These are phyloP conservation scores for Favolaschia claudopus DNA, from an alignment of 768 basidiomycete genomes.

Conservation along the genomic window DNA sequence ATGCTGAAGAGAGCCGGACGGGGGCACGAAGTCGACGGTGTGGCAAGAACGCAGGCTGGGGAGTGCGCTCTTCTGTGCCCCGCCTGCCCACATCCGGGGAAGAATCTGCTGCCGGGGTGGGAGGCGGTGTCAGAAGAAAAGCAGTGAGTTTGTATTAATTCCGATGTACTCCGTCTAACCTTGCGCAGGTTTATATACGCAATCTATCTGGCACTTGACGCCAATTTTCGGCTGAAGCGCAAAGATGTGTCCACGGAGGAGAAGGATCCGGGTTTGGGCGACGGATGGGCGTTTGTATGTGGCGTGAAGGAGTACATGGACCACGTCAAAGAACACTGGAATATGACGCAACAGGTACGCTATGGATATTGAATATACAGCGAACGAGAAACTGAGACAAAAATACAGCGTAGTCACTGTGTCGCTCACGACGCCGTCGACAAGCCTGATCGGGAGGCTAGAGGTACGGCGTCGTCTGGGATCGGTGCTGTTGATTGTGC, in stretches of 20 bases:
- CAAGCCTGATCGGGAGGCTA: slow-evolving; percentile 9
- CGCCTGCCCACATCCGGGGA: slow-evolving; percentile 34
- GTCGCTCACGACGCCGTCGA: slow-evolving; percentile 9
- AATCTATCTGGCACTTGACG: slow-evolving; percentile 33
- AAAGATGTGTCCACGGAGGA: slow-evolving; percentile 30
- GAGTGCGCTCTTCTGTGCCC: slow-evolving; percentile 34
- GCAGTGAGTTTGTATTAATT: too few relatives aligned
- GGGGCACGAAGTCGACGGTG: slow-evolving; percentile 26
- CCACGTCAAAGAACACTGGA: neutral
- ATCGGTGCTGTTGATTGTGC: slow-evolving; percentile 29
- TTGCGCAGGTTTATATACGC: slow-evolving; percentile 29
- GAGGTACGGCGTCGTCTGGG: slow-evolving; percentile 23
- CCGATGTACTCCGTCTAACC: too few relatives aligned
- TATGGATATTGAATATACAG: too few relatives aligned
- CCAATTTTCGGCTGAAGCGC: slow-evolving; percentile 37
- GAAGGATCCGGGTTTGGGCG: slow-evolving; percentile 31
- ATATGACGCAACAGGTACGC: neutral
- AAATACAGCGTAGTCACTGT: slow-evolving; percentile 9
- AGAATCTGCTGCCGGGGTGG: slow-evolving; percentile 34
- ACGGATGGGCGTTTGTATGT: slow-evolving; percentile 33
- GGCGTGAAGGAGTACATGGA: slow-evolving; percentile 6
- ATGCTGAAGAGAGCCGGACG: slow-evolving; percentile 28
- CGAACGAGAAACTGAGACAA: too few relatives aligned
- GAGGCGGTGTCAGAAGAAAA: slow-evolving; percentile 3
- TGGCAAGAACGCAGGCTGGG: slow-evolving; percentile 19